Evolutionary conservation across 768 basidiomycete species (phyloP).

Genomic region (Auriculariales sp.): DNA sequence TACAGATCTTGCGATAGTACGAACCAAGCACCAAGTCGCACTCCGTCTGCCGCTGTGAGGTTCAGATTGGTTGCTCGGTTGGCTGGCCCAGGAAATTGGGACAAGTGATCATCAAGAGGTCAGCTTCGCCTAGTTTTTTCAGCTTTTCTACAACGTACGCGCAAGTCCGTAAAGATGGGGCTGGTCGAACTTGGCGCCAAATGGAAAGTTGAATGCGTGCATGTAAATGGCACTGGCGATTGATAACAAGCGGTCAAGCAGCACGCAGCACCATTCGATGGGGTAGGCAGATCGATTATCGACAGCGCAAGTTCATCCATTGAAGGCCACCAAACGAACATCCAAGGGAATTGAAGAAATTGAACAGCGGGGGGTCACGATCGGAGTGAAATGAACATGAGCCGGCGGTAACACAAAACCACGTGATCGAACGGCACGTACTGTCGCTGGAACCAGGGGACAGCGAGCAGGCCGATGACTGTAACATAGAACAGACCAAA

Average conservation of each 20-base stretch:
- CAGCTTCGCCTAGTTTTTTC: background rate
- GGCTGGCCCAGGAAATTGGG: conserved; percentile 24
- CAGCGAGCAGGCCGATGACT: conserved; percentile 35
- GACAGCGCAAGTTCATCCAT: too few relatives aligned
- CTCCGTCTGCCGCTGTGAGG: conserved; percentile 61
- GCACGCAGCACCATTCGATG: too few relatives aligned
- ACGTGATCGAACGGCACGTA: conserved; percentile 20
- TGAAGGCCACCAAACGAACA: too few relatives aligned
- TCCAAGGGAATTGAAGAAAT: too few relatives aligned
- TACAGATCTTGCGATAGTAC: conserved; percentile 54
- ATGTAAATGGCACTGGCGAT: conserved; percentile 47
- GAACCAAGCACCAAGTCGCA: conserved; percentile 77
- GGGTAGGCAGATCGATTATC: too few relatives aligned
- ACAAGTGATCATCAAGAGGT: background rate
- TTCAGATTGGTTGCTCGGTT: conserved; percentile 64
- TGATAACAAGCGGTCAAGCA: too few relatives aligned
- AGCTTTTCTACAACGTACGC: conserved; percentile 42
- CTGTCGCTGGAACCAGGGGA: conserved; percentile 60
- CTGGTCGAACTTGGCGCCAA: conserved; percentile 41
- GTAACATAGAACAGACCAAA: conserved; percentile 39
- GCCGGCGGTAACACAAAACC: background rate
- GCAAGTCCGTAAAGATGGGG: conserved; percentile 76
- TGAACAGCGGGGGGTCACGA: conserved; percentile 8
- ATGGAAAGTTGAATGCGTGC: conserved; percentile 50
- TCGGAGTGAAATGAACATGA: background rate